Evolutionary conservation across 768 basidiomycete species (phyloP), one percentile per base, ranked within the genome.

Genomic region (Lactarius akahatsu): DNA sequence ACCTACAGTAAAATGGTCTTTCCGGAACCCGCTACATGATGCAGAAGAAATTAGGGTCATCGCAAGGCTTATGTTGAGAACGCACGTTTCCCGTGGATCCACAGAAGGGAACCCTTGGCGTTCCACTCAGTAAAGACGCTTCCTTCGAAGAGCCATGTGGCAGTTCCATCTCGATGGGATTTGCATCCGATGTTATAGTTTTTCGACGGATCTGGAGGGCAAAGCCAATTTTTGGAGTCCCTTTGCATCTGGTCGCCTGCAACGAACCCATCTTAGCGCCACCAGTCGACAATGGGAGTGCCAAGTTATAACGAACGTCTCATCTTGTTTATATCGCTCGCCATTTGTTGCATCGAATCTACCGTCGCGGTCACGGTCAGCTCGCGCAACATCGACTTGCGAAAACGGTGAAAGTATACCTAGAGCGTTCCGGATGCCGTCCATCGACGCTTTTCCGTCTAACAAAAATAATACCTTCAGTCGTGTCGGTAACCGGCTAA

Each of bases 171-270:
- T n/a, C 26, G 64, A 8, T 56, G 64, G 20, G 11, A 23, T 16
- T 47, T 40, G 3, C n/a, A 34, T 1, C 30, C 64, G 10, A 23
- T 55, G 59, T 45, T 65, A 43, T 57, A 36, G 32, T 57, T 57
- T 20, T 26, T 26, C 41, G 38, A 65, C n/a, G 64, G 64, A 16
- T 65, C 59, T 23, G 64, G 64, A 2, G 64, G 64, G 6, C n/a
- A 43, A 11, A 65, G 59, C 64, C 64, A 65, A 15, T 28, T 13
- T 4, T 13, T 30, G 23, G 54, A 23, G 4, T 45, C 32, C 2
- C 4, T 8, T 50, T 60, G 59, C 40, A 65, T 11, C 30, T 36
- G 38, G 3, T 65, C 50, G 0, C 58, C 64, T 65, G n/a, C 7
- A 18, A 28, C 0, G 7, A 16, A 34, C 0, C 6, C 3, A 0